Percentiles rank a stretch among this genome's conserved stretches.
These are phyloP conservation scores for Hericium coralloides DNA, from an alignment of 768 basidiomycete genomes.

Conservation along the genomic window DNA sequence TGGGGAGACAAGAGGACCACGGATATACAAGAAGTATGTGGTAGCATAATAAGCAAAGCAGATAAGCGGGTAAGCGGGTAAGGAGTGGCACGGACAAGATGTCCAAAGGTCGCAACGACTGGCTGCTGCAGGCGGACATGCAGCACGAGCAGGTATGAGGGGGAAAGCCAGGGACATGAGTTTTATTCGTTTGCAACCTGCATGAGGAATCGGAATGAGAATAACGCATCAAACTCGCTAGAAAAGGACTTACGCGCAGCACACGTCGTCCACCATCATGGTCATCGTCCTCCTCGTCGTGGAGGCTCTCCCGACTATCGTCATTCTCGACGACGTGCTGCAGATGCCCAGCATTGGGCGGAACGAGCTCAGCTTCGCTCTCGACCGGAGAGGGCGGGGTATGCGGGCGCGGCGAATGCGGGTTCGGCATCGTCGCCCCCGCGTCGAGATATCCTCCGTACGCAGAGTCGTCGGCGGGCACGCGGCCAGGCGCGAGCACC, in stretches of 20 bases:
- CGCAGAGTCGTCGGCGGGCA: conserved; percentile 9
- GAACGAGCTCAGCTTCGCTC: not conserved
- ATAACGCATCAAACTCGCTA: not conserved
- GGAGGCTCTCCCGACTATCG: conserved; percentile 18
- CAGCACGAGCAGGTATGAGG: too few species aligned
- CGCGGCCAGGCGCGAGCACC: conserved; percentile 6
- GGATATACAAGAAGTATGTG: too few species aligned
- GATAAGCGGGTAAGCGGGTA: too few species aligned
- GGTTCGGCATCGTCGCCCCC: conserved; percentile 1
- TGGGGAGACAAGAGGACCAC: too few species aligned
- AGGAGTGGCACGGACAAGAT: too few species aligned
- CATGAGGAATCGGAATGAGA: not conserved
- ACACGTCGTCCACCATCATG: conserved; percentile 21
- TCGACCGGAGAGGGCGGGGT: not conserved
- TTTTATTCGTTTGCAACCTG: conserved; percentile 14
- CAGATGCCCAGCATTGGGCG: not conserved
- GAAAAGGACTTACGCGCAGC: conserved; percentile 19
- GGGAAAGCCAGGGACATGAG: not conserved
- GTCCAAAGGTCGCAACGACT: too few species aligned
- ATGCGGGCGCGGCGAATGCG: conserved; percentile 5
- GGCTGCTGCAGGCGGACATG: too few species aligned
- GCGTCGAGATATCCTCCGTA: conserved; percentile 18
- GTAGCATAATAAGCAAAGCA: too few species aligned
- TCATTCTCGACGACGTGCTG: conserved; percentile 9
- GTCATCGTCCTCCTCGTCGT: conserved; percentile 27